Evolutionary conservation across 225 moss, liverwort and hornwort genomes (phyloP).

Genomic region (Marchantia paleacea): DNA sequence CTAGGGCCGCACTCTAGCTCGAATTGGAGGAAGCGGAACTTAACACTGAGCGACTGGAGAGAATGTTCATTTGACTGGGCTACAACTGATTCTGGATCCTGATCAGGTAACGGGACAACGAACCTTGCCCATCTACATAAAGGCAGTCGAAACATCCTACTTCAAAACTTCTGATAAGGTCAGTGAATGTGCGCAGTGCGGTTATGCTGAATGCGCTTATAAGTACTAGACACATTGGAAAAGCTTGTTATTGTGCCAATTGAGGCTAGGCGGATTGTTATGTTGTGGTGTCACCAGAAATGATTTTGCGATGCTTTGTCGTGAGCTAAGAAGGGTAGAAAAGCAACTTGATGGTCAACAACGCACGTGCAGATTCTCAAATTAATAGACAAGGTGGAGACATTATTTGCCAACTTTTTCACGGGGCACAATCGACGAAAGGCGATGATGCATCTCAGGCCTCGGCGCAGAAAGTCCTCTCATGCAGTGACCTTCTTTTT

Average conservation of each 20-base stretch:
- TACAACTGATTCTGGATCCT: conserved; percentile 16
- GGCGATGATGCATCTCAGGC: conserved; percentile 1
- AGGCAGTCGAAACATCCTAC: conserved; percentile 34
- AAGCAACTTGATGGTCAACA: not conserved
- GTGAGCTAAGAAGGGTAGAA: too few relatives aligned
- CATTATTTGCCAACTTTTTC: conserved; percentile 32
- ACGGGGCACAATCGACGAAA: conserved; percentile 15
- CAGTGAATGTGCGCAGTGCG: not conserved
- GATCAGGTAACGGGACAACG: conserved; percentile 23
- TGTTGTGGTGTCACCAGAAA: too few relatives aligned
- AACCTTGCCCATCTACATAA: conserved; percentile 29
- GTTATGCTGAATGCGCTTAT: not conserved
- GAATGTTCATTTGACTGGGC: too few relatives aligned
- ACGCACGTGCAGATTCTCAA: not conserved
- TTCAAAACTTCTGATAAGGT: conserved; percentile 25
- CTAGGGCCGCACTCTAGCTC: too few relatives aligned
- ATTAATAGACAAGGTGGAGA: conserved; percentile 19
- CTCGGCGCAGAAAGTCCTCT: not conserved
- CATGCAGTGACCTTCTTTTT: conserved; percentile 12
- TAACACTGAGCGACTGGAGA: too few relatives aligned
- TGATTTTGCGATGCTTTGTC: too few relatives aligned
- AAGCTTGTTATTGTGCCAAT: not conserved
- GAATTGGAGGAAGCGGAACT: too few relatives aligned
- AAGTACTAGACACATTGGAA: not conserved
- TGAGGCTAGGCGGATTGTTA: not conserved